Evolutionary conservation across 176 grass and related monocot species (phyloP).

Genomic region (maize (Zea mays)): DNA sequence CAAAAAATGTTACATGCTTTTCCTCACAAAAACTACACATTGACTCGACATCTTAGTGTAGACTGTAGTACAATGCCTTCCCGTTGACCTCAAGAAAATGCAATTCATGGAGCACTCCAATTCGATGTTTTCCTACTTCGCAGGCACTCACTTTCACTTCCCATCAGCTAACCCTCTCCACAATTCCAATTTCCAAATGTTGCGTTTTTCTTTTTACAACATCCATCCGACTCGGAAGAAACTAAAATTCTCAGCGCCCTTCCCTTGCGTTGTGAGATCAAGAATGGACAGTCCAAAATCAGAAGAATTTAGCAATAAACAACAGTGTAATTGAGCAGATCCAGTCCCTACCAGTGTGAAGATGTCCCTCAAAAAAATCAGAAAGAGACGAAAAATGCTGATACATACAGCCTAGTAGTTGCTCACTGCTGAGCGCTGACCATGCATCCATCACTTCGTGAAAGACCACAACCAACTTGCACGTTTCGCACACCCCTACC

Average conservation of each 20-base stretch:
- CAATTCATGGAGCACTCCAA: too few species aligned
- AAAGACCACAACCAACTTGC: conserved; percentile 16
- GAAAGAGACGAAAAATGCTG: neutral
- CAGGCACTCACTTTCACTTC: neutral
- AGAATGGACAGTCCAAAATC: conserved; percentile 18
- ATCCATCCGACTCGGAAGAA: neutral
- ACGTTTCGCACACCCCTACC: conserved; percentile 33
- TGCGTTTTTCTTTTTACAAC: neutral
- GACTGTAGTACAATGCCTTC: too few species aligned
- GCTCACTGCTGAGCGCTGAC: conserved; percentile 15
- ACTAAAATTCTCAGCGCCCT: neutral
- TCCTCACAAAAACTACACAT: too few species aligned
- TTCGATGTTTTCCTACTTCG: too few species aligned
- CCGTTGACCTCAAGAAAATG: too few species aligned
- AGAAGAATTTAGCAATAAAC: neutral
- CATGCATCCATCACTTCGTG: neutral
- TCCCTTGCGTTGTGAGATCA: neutral
- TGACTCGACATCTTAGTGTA: too few species aligned
- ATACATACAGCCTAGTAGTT: neutral
- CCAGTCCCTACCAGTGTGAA: neutral
- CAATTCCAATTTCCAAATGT: neutral
- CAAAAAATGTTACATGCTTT: too few species aligned
- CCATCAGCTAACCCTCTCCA: neutral
- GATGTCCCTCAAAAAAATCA: neutral
- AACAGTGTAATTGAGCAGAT: neutral